Conservation (phyloP, 192 early-diverging fungal genomes). For the Physocladia obscura region DNA sequence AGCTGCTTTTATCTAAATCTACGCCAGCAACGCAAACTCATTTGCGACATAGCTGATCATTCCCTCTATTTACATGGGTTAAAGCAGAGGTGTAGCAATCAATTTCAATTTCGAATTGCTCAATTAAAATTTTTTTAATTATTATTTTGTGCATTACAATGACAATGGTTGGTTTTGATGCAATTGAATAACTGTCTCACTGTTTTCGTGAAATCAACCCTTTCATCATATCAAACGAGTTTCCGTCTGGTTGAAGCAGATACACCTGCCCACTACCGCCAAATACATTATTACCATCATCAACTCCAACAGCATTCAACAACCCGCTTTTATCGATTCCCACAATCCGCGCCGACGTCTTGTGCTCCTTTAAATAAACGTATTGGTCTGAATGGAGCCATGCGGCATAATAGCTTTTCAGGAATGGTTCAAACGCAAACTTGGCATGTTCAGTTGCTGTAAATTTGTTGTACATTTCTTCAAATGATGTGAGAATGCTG, state of each 20-base stretch:
- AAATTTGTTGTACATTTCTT: conserved; percentile 75
- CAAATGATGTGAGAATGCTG: conserved; percentile 68
- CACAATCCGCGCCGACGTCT: conserved; percentile 60
- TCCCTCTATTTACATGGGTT: too few relatives aligned
- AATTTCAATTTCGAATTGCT: too few relatives aligned
- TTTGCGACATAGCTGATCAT: too few relatives aligned
- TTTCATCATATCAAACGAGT: conserved; percentile 96
- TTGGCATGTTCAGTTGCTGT: conserved; percentile 24
- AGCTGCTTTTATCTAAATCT: too few relatives aligned
- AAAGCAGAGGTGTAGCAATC: too few relatives aligned
- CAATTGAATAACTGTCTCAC: too few relatives aligned
- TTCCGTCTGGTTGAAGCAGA: conserved; percentile 93
- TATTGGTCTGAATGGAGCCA: conserved; percentile 80
- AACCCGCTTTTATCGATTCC: conserved; percentile 82
- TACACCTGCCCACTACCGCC: conserved; percentile 51
- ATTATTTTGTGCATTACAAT: too few relatives aligned
- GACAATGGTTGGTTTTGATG: too few relatives aligned
- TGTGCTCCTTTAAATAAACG: conserved; percentile 35
- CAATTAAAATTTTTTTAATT: too few relatives aligned
- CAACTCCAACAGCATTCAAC: conserved; percentile 66
- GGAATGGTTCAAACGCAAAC: conserved; percentile 69
- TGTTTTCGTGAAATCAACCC: conserved; percentile 78
- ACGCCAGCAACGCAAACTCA: too few relatives aligned
- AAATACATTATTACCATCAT: too few relatives aligned
- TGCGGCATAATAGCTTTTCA: conserved; percentile 73